Evolutionary conservation across 164 flowering plant genomes (phyloP), one percentile per base, ranked within the genome.

Genomic region (Vitis cinerea): DNA sequence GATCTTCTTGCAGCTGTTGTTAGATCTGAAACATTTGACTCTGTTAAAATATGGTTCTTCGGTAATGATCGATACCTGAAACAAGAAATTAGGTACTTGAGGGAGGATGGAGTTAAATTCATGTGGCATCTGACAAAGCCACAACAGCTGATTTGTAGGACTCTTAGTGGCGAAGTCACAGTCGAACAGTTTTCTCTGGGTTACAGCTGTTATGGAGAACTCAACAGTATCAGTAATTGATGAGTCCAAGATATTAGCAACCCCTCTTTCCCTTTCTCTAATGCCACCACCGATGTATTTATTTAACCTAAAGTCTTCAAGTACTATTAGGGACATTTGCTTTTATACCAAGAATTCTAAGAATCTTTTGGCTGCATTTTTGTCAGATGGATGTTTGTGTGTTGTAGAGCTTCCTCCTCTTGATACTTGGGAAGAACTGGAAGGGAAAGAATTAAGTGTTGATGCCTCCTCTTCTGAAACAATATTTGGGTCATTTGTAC

Each of bases 31-130:
- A 73, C 65, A 23, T 79, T 83, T 80, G 97, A 93, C 53, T 70
- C 81, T 72, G 49, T 95, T 23, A 90, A 88, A 75, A 78, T 95
- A n/a, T 95, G 99, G 98, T 82, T 68, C 68, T 90, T 93, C 74
- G 86, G 94, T 82, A 95, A 95, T 77, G 87, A 95, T 57, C 97
- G 99, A 96, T 95, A 92, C 71, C 71, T 91, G 62, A 95, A 95
- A 74, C 90, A 90, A 72, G 98, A 92, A 85, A 80, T 87, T 64
- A 85, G 94, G 79, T 88, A 82, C 74, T 57, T 53, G 1, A 86
- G 66, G 69, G 71, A 82, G 68, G 96, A 88, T 77, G 83, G 76
- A 50, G 85, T 93, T 47, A 86, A 78, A 71, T 82, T 91, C 67
- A 77, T 84, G 75, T 94, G 99, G 99, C 88, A 95, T 75, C 94